phyloP scores from a whole-genome alignment of 305 asterid species.

The Fraxinus baroniana region DNA sequence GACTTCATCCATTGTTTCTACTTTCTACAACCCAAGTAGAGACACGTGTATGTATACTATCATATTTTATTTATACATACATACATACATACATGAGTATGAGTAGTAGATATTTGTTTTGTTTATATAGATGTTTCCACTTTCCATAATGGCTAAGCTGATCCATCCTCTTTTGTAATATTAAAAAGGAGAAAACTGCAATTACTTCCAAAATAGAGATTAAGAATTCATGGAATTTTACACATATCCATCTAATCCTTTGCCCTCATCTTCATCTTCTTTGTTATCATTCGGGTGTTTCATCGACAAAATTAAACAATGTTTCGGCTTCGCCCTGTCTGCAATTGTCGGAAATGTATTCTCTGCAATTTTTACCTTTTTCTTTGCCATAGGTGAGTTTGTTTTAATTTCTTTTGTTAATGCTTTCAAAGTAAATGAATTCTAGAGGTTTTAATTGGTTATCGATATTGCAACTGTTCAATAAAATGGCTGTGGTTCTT shows the following conservation, averaged over 20 bases:
- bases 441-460: background rate
- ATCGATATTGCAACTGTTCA: constrained; percentile 9
- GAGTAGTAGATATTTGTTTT: too few relatives aligned
- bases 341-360: constrained; percentile 75
- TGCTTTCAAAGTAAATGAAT: background rate
- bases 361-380: constrained; percentile 84
- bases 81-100: too few relatives aligned
- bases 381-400: constrained; percentile 78
- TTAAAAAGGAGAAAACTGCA: background rate
- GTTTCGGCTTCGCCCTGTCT: constrained; percentile 63
- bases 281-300: constrained; percentile 42
- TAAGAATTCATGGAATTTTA: constrained; percentile 60
- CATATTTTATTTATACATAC: too few relatives aligned
- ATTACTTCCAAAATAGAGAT: background rate
- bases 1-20: too few relatives aligned
- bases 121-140: too few relatives aligned
- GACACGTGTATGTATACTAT: too few relatives aligned
- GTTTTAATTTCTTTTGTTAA: background rate
- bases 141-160: too few relatives aligned
- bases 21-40: too few relatives aligned
- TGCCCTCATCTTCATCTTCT: constrained; percentile 45
- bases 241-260: constrained; percentile 63
- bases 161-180: too few relatives aligned
- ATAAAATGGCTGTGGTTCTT: constrained; percentile 16
- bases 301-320: constrained; percentile 61